Conservation (phyloP, 345 rosid genomes). For the Bruguiera gymnorhiza region DNA sequence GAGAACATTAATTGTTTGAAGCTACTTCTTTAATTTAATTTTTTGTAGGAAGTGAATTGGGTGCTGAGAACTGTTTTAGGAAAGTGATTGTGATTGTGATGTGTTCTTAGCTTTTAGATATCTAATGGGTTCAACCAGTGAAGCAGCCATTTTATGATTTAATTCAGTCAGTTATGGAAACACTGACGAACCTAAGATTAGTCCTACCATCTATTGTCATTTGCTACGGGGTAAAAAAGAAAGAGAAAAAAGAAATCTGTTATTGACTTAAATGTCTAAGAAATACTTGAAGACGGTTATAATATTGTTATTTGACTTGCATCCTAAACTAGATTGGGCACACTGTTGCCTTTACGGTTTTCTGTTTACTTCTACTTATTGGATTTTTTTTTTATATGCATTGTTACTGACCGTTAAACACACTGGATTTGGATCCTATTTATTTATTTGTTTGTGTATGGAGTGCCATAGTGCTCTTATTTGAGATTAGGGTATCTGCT, state of each 20-base stretch:
- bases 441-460: background rate
- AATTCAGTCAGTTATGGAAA: background rate
- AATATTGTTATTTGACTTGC: background rate
- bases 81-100: background rate
- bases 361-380: background rate
- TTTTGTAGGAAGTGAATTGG: no score
- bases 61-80: background rate
- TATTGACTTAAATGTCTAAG: background rate
- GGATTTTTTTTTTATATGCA: background rate
- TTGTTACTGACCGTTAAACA: background rate
- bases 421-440: background rate
- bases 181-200: background rate
- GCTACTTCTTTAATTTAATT: background rate
- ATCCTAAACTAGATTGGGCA: background rate
- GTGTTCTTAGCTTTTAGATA: background rate
- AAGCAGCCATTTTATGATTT: background rate
- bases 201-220: background rate
- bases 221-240: background rate
- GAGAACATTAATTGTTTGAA: background rate
- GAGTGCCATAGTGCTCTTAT: background rate
- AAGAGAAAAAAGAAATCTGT: background rate
- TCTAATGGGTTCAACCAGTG: background rate
- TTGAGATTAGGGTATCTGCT: background rate
- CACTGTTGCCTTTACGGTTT: background rate
- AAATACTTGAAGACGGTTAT: background rate